Percentiles rank a stretch among this genome's conserved stretches.
Evolutionary conservation across 192 early-diverging fungal genomes (phyloP).

Genomic region (Podila verticillata): DNA sequence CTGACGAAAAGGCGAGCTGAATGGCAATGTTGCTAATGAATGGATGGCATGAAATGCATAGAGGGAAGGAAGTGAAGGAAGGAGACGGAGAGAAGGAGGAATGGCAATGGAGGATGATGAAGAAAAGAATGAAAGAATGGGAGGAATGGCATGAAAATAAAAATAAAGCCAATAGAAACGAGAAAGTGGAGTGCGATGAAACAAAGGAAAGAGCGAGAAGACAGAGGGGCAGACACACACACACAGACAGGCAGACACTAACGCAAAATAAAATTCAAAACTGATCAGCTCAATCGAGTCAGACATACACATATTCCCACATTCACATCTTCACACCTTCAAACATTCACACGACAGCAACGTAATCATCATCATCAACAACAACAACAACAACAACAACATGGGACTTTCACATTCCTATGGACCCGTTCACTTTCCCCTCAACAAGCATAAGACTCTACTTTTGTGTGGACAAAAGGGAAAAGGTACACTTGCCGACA

Average conservation of each 20-base stretch:
- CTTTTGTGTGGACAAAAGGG: too few relatives aligned
- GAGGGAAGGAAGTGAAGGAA: neutral
- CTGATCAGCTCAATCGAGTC: neutral
- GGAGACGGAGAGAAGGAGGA: neutral
- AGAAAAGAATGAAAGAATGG: conserved; percentile 1
- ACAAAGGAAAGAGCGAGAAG: neutral
- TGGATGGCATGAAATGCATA: neutral
- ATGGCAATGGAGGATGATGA: neutral
- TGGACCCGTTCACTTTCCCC: neutral
- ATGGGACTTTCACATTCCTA: neutral
- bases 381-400: neutral
- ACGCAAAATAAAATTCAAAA: neutral
- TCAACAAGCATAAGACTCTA: too few relatives aligned
- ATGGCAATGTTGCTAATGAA: neutral
- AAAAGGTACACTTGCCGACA: neutral
- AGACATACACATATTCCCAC: too few relatives aligned
- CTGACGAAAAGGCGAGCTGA: neutral
- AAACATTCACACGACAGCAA: neutral
- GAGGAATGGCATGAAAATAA: neutral
- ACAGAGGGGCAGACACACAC: neutral
- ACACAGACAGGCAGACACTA: neutral
- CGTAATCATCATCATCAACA: neutral
- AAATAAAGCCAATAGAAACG: conserved; percentile 1
- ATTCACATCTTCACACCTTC: neutral
- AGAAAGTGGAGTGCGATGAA: neutral